A percentile compares a stretch with the other conserved stretches of the same genome.
Evolutionary conservation across 2,329 filamentous ascomycete genomes (phyloP).

Genomic region (Aspergillus brunneoviolaceus): DNA sequence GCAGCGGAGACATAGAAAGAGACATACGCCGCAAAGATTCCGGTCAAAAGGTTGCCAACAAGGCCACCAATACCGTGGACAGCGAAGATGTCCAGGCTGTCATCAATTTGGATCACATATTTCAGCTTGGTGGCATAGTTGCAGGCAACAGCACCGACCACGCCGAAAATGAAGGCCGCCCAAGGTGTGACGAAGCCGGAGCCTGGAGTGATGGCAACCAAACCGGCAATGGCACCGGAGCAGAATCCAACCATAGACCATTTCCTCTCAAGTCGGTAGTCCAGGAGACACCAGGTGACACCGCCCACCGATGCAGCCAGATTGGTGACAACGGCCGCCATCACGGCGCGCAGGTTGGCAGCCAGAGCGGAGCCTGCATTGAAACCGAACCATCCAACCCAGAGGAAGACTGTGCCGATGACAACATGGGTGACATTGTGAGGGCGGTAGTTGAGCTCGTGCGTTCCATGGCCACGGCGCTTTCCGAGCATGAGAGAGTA

Average conservation of each 20-base stretch:
- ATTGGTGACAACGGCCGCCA: constrained; percentile 85
- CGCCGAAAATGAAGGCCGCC: constrained; percentile 77
- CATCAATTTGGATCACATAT: constrained; percentile 76
- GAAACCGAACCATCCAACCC: constrained; percentile 96
- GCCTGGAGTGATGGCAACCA: constrained; percentile 85
- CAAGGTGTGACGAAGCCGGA: constrained; percentile 84
- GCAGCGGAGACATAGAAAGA: not conserved
- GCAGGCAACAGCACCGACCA: constrained; percentile 72
- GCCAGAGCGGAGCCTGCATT: constrained; percentile 81
- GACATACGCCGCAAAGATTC: constrained; percentile 72
- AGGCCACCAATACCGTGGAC: constrained; percentile 77
- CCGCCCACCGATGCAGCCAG: constrained; percentile 80
- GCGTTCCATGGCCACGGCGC: constrained; percentile 77
- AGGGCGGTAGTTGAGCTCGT: constrained; percentile 86
- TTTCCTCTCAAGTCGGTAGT: constrained; percentile 85
- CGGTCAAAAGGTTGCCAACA: constrained; percentile 76
- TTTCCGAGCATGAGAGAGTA: constrained; percentile 92
- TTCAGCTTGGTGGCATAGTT: constrained; percentile 93
- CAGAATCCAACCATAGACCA: constrained; percentile 95
- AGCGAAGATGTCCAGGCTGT: constrained; percentile 85
- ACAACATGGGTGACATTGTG: constrained; percentile 94
- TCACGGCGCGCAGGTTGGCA: constrained; percentile 79
- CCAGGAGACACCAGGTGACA: constrained; percentile 84
- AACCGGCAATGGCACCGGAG: constrained; percentile 81
- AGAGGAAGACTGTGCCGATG: constrained; percentile 88